These are phyloP conservation scores for Lotmaria passim DNA, from an alignment of 208 protist species.

Conservation along the genomic window DNA sequence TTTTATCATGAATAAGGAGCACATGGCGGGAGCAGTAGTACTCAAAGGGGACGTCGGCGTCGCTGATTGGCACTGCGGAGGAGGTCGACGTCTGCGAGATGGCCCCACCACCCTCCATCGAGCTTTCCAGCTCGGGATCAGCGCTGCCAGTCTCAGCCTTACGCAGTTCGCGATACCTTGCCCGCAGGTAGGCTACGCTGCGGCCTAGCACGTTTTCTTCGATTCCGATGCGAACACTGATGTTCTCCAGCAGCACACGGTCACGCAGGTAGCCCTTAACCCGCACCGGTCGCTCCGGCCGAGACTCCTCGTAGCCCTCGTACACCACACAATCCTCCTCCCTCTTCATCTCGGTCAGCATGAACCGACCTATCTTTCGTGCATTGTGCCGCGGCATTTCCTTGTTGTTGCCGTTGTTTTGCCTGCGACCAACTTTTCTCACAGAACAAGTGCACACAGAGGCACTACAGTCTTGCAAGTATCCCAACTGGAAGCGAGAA, in stretches of 20 bases:
- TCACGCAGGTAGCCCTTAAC: constrained; percentile 35
- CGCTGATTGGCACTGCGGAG: constrained; percentile 11
- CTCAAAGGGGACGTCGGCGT: constrained; percentile 30
- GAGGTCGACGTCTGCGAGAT: constrained; percentile 20
- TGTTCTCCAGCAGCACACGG: constrained; percentile 17
- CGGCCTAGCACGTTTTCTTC: constrained; percentile 29
- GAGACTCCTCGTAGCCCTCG: constrained; percentile 28
- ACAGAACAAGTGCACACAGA: not conserved
- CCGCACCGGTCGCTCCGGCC: constrained; percentile 16
- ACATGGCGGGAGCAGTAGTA: constrained; percentile 32
- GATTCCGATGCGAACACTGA: constrained; percentile 25
- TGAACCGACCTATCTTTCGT: constrained; percentile 25
- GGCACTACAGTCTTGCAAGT: no score
- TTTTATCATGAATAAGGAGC: constrained; percentile 41
- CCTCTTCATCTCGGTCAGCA: constrained; percentile 19
- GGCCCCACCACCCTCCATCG: constrained; percentile 2
- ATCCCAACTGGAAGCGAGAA: no score
- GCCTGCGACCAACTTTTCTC: not conserved
- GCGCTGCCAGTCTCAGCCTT: constrained; percentile 13
- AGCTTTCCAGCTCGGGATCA: constrained; percentile 24
- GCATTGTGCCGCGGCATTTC: constrained; percentile 15
- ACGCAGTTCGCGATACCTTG: constrained; percentile 18
- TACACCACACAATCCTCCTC: constrained; percentile 27
- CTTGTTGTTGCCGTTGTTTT: not conserved
- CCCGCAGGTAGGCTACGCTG: constrained; percentile 15